Percentiles rank a stretch among this genome's conserved stretches.
phyloP scores from a whole-genome alignment of 768 basidiomycete species.

The Termitomyces sp. region DNA sequence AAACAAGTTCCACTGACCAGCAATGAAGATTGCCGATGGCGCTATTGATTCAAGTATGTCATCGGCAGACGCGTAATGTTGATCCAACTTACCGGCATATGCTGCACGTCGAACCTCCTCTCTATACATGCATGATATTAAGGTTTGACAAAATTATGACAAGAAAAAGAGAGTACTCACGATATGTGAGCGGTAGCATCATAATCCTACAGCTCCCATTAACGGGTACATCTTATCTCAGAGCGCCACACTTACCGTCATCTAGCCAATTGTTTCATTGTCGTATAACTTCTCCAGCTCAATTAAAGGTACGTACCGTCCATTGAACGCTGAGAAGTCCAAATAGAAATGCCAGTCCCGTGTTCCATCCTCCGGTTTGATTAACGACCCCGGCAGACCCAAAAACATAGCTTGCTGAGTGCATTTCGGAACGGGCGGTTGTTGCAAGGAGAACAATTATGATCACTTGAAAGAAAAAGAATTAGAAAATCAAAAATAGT shows the following conservation, averaged over 20 bases:
- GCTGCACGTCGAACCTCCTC: slow-evolving; percentile 80
- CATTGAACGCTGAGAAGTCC: slow-evolving; percentile 85
- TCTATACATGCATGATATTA: slow-evolving; percentile 24
- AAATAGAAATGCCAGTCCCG: slow-evolving; percentile 78
- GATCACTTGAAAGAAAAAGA: slow-evolving; percentile 47
- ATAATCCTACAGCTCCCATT: slow-evolving; percentile 45
- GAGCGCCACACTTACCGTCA: slow-evolving; percentile 40
- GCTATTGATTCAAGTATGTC: slow-evolving; percentile 6
- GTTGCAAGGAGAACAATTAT: slow-evolving; percentile 79
- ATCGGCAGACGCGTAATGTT: neutral
- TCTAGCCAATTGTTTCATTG: slow-evolving; percentile 27
- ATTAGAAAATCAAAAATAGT: neutral
- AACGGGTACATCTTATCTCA: slow-evolving; percentile 1
- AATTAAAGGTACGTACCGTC: slow-evolving; percentile 47
- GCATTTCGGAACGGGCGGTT: slow-evolving; percentile 73
- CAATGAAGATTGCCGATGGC: slow-evolving; percentile 24
- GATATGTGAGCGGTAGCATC: slow-evolving; percentile 81
- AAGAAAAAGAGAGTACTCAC: slow-evolving; percentile 32
- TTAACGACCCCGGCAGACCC: slow-evolving; percentile 70
- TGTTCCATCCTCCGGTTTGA: slow-evolving; percentile 73
- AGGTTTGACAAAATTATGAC: neutral
- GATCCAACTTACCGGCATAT: slow-evolving; percentile 48
- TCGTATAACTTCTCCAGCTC: neutral
- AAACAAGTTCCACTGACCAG: slow-evolving; percentile 7
- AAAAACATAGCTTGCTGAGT: slow-evolving; percentile 75